Conservation (phyloP, 2,329 filamentous ascomycete genomes). For the Onygena corvina region DNA sequence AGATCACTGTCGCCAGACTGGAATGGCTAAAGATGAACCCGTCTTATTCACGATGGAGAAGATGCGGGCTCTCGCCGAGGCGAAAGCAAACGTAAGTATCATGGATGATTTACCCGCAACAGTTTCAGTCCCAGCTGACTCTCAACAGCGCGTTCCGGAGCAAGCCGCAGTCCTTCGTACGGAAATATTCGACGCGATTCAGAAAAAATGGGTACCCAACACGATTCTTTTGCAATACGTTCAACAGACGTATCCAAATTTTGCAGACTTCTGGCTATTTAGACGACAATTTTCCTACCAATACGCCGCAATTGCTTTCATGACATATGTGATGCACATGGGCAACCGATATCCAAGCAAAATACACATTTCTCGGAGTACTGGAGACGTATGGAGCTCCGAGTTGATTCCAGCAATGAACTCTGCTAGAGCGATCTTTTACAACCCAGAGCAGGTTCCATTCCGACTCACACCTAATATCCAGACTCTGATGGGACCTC, state of each 20-base stretch:
- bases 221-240: slow-evolving; percentile 80
- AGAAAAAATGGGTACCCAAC: slow-evolving; percentile 81
- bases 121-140: slow-evolving; percentile 21
- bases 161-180: slow-evolving; percentile 61
- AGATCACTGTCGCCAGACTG: slow-evolving; percentile 79
- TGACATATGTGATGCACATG: slow-evolving; percentile 98
- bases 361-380: slow-evolving; percentile 75
- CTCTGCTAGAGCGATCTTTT: slow-evolving; percentile 71
- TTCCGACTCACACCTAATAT: slow-evolving; percentile 96
- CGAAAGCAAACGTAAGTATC: slow-evolving; percentile 43
- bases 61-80: slow-evolving; percentile 61
- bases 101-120: neutral
- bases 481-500: slow-evolving; percentile 87
- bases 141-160: slow-evolving; percentile 42
- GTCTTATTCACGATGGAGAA: slow-evolving; percentile 94
- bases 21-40: slow-evolving; percentile 87
- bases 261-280: slow-evolving; percentile 96
- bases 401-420: slow-evolving; percentile 89
- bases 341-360: slow-evolving; percentile 92
- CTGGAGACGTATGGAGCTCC: slow-evolving; percentile 90
- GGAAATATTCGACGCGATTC: slow-evolving; percentile 89
- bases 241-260: slow-evolving; percentile 74
- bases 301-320: slow-evolving; percentile 86
- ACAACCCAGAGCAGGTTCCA: slow-evolving; percentile 88
- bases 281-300: slow-evolving; percentile 93